Evolutionary conservation across 352 stramenopile genomes (phyloP).

Genomic region (Pythium volutum): DNA sequence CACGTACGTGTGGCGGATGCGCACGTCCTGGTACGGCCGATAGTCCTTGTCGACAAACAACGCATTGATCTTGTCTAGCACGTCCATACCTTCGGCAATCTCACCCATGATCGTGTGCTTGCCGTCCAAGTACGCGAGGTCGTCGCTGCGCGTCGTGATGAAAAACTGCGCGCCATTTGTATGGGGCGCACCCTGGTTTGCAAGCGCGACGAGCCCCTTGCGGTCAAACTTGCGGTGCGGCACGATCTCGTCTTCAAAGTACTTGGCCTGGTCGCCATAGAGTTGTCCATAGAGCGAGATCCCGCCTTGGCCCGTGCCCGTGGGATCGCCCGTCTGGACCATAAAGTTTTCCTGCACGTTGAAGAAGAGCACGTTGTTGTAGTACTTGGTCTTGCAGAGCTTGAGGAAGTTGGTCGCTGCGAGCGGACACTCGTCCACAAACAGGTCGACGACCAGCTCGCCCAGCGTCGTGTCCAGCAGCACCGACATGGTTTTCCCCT

Average conservation of each 20-base stretch:
- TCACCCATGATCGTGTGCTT: slow-evolving; percentile 92
- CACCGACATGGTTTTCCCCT: slow-evolving; percentile 79
- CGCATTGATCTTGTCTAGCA: slow-evolving; percentile 93
- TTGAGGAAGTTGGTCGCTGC: slow-evolving; percentile 94
- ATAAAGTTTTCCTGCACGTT: slow-evolving; percentile 97
- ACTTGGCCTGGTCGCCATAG: slow-evolving; percentile 73
- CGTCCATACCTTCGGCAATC: slow-evolving; percentile 92
- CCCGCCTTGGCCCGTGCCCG: slow-evolving; percentile 93
- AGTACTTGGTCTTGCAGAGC: slow-evolving; percentile 95
- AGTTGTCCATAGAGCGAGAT: slow-evolving; percentile 94
- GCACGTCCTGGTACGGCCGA: slow-evolving; percentile 96
- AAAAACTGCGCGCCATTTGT: slow-evolving; percentile 95
- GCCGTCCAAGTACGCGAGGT: slow-evolving; percentile 90
- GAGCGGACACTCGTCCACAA: slow-evolving; percentile 75
- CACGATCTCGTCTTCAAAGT: slow-evolving; percentile 77
- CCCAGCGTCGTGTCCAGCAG: slow-evolving; percentile 92
- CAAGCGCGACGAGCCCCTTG: slow-evolving; percentile 80
- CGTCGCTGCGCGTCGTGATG: slow-evolving; percentile 91
- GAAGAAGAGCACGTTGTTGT: slow-evolving; percentile 93
- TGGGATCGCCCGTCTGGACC: slow-evolving; percentile 87
- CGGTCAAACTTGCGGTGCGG: slow-evolving; percentile 49
- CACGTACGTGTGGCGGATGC: slow-evolving; percentile 93
- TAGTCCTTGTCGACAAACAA: slow-evolving; percentile 95
- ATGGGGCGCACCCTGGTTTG: slow-evolving; percentile 62
- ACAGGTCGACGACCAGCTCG: slow-evolving; percentile 91